Conservation (phyloP, 2,329 filamentous ascomycete genomes). For the Claviceps fusiformis region DNA sequence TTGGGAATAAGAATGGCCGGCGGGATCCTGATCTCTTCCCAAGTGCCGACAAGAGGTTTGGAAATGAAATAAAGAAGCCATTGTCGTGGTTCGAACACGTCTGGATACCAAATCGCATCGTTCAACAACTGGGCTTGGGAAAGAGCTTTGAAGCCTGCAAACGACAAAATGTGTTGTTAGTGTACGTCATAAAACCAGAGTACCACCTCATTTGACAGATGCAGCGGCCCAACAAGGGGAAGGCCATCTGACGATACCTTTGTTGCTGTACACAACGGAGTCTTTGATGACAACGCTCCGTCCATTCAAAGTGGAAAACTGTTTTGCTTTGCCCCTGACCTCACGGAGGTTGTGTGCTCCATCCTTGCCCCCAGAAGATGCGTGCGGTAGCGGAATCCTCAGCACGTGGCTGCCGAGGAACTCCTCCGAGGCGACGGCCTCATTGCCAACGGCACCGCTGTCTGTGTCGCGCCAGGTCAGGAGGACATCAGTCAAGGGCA, state of each 20-base stretch:
- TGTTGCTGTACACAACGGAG: conserved; percentile 85
- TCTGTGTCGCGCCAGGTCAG: conserved; percentile 80
- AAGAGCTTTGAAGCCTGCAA: conserved; percentile 72
- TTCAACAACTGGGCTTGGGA: conserved; percentile 77
- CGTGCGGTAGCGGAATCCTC: conserved; percentile 51
- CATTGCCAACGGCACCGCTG: conserved; percentile 59
- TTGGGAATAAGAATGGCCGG: conserved; percentile 46
- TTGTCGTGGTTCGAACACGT: conserved; percentile 76
- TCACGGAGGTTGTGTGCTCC: conserved; percentile 57
- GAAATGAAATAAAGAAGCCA: conserved; percentile 98
- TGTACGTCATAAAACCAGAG: neutral
- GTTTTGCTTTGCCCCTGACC: conserved; percentile 81
- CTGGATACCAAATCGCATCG: conserved; percentile 79
- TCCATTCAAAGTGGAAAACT: conserved; percentile 85
- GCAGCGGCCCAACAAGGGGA: neutral
- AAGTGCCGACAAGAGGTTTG: conserved; percentile 68
- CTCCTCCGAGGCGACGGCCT: conserved; percentile 80
- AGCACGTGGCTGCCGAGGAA: conserved; percentile 95
- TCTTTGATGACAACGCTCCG: conserved; percentile 92
- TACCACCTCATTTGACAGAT: neutral
- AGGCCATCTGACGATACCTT: conserved; percentile 45
- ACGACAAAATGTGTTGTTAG: neutral
- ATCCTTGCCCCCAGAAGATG: conserved; percentile 41
- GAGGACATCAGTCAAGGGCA: conserved; percentile 85
- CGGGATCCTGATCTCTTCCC: conserved; percentile 60